Evolutionary conservation across 1,284 basidiomycete genomes (phyloP).

Genomic region (Termitomyces sp.): DNA sequence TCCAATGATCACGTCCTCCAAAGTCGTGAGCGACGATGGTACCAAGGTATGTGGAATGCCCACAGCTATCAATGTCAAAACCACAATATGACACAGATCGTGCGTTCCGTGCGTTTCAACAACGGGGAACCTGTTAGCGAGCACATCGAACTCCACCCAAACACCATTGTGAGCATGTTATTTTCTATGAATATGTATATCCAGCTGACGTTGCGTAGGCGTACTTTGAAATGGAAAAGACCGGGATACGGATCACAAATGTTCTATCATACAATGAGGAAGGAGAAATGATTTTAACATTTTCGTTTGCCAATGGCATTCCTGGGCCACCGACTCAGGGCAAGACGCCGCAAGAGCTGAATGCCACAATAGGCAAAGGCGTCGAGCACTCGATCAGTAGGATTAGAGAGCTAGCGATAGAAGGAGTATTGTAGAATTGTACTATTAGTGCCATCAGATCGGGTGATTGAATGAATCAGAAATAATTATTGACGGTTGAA

Average conservation of each 20-base stretch:
- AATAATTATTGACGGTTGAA: neutral
- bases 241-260: slow-evolving; percentile 26
- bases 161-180: slow-evolving; percentile 24
- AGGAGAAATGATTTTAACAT: slow-evolving; percentile 27
- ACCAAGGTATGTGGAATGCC: slow-evolving; percentile 20
- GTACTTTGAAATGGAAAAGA: slow-evolving; percentile 26
- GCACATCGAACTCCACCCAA: slow-evolving; percentile 19
- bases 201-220: slow-evolving; percentile 16
- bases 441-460: neutral
- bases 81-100: slow-evolving; percentile 19
- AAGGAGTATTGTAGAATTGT: slow-evolving; percentile 15
- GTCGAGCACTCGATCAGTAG: slow-evolving; percentile 24
- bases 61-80: neutral
- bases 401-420: slow-evolving; percentile 24
- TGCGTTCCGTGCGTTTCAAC: slow-evolving; percentile 21
- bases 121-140: slow-evolving; percentile 19
- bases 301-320: slow-evolving; percentile 29
- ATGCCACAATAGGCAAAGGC: slow-evolving; percentile 21
- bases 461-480: neutral
- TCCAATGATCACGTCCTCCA: slow-evolving; percentile 22
- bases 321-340: slow-evolving; percentile 18
- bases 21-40: slow-evolving; percentile 25
- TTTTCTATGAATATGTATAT: neutral
- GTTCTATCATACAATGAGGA: slow-evolving; percentile 27
- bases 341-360: slow-evolving; percentile 19